Base-by-base conservation (phyloP, 495 filamentous ascomycete genomes). In the Neurospora sp. region DNA sequence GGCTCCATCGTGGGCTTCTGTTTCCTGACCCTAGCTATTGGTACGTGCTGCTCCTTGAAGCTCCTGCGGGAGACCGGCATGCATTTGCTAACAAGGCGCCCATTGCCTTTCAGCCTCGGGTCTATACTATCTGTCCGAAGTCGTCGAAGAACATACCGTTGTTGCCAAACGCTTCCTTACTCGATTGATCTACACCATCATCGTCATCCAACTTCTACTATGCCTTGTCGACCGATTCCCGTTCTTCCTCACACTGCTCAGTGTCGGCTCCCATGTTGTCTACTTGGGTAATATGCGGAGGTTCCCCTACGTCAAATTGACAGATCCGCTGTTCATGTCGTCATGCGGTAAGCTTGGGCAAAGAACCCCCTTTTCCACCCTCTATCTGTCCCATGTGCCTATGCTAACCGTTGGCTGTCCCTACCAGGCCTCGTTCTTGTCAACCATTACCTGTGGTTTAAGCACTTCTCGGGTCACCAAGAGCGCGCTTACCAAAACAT, bases 381-480 rank as follows among this genome's bases (percentile, higher is more conserved):
- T n/a, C n/a, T n/a, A n/a, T n/a, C n/a, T n/a, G n/a, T n/a, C n/a
- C n/a, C n/a, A n/a, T 31, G 20, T 20, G 72, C 20, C 18, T 35
- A 27, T 75, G 69, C 79, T 80, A 23, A 79, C 69, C 69, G 35
- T 16, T 54, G 41, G 11, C 38, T 75, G 59, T 73, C 46, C n/a
- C 16, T 31, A 38, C 5, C 41, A 94, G 87, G 90, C 14, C 88
- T 98, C 46, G 96, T 99, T 46, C 82, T 96, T 20, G 74, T 92
- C n/a, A 98, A 99, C 82, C 96, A 99, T 81, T 96, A 92, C 84
- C 86, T 98, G 69, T 99, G 96, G 95, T 98, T 99, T 85, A 90
- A 88, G 54, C 91, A 97, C 82, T 98, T 99, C 82, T 95, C 93
- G 23, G 84, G 86, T 71, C 85, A 88, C 14, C 87, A 85, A 48